These are phyloP conservation scores for Bullera alba DNA, from an alignment of 768 basidiomycete species.

Conservation along the genomic window DNA sequence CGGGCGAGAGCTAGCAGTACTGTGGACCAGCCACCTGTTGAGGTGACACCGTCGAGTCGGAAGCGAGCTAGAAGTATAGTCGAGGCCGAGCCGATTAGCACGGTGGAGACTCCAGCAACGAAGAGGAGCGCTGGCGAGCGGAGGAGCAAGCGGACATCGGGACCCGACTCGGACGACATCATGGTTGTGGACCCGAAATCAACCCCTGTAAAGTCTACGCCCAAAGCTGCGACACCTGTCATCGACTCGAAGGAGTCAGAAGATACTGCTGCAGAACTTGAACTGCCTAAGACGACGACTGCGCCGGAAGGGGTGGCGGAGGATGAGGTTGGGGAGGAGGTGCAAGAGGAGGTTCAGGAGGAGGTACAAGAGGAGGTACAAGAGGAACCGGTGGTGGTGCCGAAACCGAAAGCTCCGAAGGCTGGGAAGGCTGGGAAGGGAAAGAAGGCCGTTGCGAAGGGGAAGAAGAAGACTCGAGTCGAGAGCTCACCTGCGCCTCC, in stretches of 20 bases:
- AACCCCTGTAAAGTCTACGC: not conserved
- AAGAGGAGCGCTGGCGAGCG: not conserved
- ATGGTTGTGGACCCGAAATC: not conserved
- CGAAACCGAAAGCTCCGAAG: too few species aligned
- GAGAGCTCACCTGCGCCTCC: not conserved
- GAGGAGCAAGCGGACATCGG: not conserved
- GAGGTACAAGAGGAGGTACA: slow-evolving; percentile 1
- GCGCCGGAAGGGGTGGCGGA: not conserved
- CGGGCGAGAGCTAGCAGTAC: not conserved
- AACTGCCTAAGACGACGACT: not conserved
- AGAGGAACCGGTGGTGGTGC: not conserved
- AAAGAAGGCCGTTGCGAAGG: too few species aligned
- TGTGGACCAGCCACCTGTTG: not conserved
- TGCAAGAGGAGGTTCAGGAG: not conserved
- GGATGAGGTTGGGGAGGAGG: not conserved
- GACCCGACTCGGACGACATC: not conserved
- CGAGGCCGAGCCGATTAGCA: too few species aligned
- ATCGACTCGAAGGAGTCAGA: not conserved
- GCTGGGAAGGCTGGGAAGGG: too few species aligned
- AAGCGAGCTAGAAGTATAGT: too few species aligned
- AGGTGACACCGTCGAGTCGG: too few species aligned
- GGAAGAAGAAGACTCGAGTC: too few species aligned
- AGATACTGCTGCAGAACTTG: not conserved
- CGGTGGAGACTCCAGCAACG: too few species aligned
- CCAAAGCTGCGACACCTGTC: not conserved